Conservation (phyloP, 2,329 filamentous ascomycete species). For the Aureobasidium pullulans region DNA sequence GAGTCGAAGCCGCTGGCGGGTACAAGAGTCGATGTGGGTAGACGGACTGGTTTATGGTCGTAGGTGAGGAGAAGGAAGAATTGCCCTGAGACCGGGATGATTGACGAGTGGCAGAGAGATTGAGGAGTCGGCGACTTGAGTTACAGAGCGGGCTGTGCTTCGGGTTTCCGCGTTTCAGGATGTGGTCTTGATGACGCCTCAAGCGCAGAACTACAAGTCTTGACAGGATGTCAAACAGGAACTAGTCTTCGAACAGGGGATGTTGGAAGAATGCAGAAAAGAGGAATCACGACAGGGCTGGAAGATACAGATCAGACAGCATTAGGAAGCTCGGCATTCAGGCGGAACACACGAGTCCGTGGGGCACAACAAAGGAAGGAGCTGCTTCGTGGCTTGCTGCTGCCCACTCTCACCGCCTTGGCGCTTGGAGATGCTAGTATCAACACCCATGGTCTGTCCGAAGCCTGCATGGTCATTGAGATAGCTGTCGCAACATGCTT, state of each 20-base stretch:
- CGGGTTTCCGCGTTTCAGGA: constrained; percentile 12
- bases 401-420: neutral
- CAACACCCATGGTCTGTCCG: neutral
- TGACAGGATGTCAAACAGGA: constrained; percentile 7
- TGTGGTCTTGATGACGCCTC: constrained; percentile 7
- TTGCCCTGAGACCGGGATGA: neutral
- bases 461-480: neutral
- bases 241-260: neutral
- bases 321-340: neutral
- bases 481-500: neutral
- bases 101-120: constrained; percentile 6
- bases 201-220: constrained; percentile 1
- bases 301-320: neutral
- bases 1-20: neutral
- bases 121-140: constrained; percentile 4
- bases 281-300: neutral
- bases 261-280: neutral
- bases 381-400: neutral
- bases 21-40: neutral
- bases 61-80: neutral
- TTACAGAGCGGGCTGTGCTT: constrained; percentile 12
- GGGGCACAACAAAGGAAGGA: constrained; percentile 8
- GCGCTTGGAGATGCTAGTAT: neutral
- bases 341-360: constrained; percentile 6
- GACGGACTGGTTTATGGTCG: neutral